phyloP scores from a whole-genome alignment of 352 stramenopile genomes.

The Pythium pectinolyticum region DNA sequence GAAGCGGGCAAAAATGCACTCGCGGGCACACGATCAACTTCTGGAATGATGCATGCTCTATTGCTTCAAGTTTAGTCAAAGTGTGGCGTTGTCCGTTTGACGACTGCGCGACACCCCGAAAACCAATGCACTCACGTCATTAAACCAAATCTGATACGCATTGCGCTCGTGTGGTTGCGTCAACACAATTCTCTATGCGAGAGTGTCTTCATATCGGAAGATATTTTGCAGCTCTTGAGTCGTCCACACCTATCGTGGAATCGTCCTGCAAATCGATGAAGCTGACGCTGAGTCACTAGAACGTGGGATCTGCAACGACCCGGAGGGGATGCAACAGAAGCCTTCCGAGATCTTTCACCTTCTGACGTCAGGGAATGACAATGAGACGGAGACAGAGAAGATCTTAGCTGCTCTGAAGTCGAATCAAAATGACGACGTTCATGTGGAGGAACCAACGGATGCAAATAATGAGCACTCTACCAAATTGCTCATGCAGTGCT shows the following conservation, averaged over 20 bases:
- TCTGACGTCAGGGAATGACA: too few relatives aligned
- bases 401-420: too few relatives aligned
- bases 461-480: conserved; percentile 7
- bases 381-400: too few relatives aligned
- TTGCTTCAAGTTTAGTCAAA: neutral
- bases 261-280: too few relatives aligned
- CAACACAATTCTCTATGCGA: neutral
- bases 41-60: neutral
- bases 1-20: neutral
- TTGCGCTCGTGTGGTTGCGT: neutral
- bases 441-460: too few relatives aligned
- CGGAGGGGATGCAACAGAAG: too few relatives aligned
- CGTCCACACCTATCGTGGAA: too few relatives aligned
- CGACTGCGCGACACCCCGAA: neutral
- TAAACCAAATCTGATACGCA: neutral
- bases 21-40: neutral
- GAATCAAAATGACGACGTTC: too few relatives aligned
- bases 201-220: neutral
- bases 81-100: neutral
- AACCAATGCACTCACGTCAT: neutral
- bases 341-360: too few relatives aligned
- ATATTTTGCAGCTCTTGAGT: neutral
- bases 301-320: too few relatives aligned
- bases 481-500: neutral
- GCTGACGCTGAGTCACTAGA: too few relatives aligned